Base-by-base conservation (phyloP, 768 basidiomycete genomes). In the Ramaria sp. region DNA sequence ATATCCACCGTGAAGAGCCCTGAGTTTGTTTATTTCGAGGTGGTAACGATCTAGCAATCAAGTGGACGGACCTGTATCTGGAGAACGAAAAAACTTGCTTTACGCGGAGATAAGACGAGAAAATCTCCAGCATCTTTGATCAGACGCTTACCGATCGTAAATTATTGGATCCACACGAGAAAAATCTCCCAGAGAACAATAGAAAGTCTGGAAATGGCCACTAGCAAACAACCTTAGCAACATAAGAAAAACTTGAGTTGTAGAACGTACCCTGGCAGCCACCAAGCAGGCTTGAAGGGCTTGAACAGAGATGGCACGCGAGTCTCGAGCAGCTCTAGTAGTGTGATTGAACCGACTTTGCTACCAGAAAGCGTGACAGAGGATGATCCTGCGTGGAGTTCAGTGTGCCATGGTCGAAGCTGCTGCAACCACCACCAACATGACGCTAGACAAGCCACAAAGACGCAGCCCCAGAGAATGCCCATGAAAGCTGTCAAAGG, bases 271-370 rank as follows among this genome's bases (percentile, higher is more conserved):
- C 57, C 55, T 38, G 62, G 62, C 25, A 63, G 49, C 59, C 57
- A 63, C 62, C 62, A 63, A 45, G 48, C 34, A 22, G 34, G 41
- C 20, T 38, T 16, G 30, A 58, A 58, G 9, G 25, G 69, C 68
- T 75, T 77, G 52, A 15, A 22, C 44, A 56, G 24, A 38, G 49
- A 50, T 3, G 49, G 49, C 1, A 50, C 49, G 13, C 28, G 45
- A 16, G 25, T 47, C 28, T 47, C 28, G 20, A 47, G 28, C 24
- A 47, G 45, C 20, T 47, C 45, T 16, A 47, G 45, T 10, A 47
- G 28, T 12, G 45, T 47, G 45, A 47, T 47, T 4, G 45, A 16
- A 9, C n/a, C n/a, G 7, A 7, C 8, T 8, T 24, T 9, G 3
- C 5, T 47, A 30, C 25, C 45, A 4, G 45, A 27, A 20, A 47